Conservation (phyloP, 108 stramenopile genomes). For the Cyclotella baltica region DNA sequence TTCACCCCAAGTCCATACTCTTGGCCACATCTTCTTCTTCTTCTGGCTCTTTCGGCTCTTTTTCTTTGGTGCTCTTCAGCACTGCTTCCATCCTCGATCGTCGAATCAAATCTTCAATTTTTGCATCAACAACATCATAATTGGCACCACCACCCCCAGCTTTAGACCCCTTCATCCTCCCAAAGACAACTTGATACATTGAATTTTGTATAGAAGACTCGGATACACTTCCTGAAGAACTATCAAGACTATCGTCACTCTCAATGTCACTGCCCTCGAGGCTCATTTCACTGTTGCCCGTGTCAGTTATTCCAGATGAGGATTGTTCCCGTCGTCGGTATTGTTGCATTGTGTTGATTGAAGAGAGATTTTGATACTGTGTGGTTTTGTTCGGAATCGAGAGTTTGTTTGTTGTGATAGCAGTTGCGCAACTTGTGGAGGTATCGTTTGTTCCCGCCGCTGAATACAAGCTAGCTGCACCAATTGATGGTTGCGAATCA, state of each 20-base stretch:
- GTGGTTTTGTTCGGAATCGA: background rate
- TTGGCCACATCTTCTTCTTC: slow-evolving; percentile 7
- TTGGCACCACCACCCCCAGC: background rate
- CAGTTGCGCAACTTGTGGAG: background rate
- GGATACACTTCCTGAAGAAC: slow-evolving; percentile 24
- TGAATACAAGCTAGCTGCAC: background rate
- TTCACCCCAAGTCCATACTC: slow-evolving; percentile 14
- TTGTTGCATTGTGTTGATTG: slow-evolving; percentile 17
- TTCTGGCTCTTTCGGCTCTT: background rate
- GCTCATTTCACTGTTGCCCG: slow-evolving; percentile 13
- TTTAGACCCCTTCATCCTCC: slow-evolving; percentile 13
- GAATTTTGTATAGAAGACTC: slow-evolving; percentile 43
- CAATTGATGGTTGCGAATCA: background rate
- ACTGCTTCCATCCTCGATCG: slow-evolving; percentile 39
- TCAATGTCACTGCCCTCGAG: slow-evolving; percentile 14
- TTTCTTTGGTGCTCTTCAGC: slow-evolving; percentile 24
- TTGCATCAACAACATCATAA: slow-evolving; percentile 44
- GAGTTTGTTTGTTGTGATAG: background rate
- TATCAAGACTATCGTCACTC: slow-evolving; percentile 17
- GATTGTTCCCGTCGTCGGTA: slow-evolving; percentile 27
- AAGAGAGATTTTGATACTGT: background rate
- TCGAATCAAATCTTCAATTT: slow-evolving; percentile 53
- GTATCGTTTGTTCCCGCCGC: background rate
- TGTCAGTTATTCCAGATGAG: slow-evolving; percentile 13
- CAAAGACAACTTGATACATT: slow-evolving; percentile 51